Base-by-base conservation (phyloP, 345 rosid genomes). In the Linum lewisii region DNA sequence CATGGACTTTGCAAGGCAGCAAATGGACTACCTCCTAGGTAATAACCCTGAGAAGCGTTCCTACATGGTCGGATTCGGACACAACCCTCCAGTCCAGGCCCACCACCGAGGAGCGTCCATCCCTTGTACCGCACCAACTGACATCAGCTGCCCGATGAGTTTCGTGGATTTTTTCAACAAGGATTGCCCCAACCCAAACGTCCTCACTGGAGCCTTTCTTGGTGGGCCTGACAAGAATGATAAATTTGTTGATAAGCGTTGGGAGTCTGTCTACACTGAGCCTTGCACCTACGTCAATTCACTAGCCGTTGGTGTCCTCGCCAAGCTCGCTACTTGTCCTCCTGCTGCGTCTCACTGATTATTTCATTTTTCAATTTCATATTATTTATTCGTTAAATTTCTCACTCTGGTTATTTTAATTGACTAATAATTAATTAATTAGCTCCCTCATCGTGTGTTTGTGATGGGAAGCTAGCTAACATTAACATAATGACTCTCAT, bases 201-300 rank as follows among this genome's bases (percentile, higher is more conserved):
- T 82, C 75, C 79, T 88, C 15, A 86, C 97, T 0, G 97, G 97
- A 4, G 95, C 97, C 20, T 75, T 88, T 47, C 63, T 93, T 0
- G 99, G 99, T 6, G 99, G 99, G 57, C 99, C 97, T 4, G 95
- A 93, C 72, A 75, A 70, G 25, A 47, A 67, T 26, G 99, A 88
- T 63, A 37, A 77, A 5, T 93, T 86, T 67, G 70, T 62, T 0
- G 99, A 93, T 68, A 54, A 77, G 24, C 84, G 94, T 6, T 77
- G 81, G 81, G 72, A 74, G 9, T 85, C 94, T 0, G 59, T 75
- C 3, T 74, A 66, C 56, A 93, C 99, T 0, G 99, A 93, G 72
- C 97, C 99, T 18, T 86, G 99, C 73, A 88, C 99, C 24, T 93
- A 89, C 64, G 72, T 89, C 18, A 93, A 88, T 73, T 84, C 95